These are phyloP conservation scores for Hordeum marinum DNA, from an alignment of 176 grass and related monocot species.

Conservation along the genomic window DNA sequence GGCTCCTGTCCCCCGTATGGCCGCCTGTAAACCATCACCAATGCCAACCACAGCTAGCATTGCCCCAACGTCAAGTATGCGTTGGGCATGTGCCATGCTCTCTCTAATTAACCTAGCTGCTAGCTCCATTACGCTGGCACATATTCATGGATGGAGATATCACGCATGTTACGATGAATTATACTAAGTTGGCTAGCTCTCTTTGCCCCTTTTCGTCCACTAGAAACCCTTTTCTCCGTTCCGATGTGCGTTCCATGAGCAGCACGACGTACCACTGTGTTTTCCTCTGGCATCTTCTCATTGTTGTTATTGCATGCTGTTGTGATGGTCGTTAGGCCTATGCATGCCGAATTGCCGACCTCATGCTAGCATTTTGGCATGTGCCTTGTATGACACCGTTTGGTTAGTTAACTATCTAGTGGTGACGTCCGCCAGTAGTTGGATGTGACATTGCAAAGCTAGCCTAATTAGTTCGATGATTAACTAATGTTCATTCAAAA, in stretches of 20 bases:
- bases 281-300: constrained; percentile 4
- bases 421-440: constrained; percentile 16
- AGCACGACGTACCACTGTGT: background rate
- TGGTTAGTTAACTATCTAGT: background rate
- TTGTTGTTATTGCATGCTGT: background rate
- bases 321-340: constrained; percentile 20
- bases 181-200: constrained; percentile 20
- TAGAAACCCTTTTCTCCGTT: background rate
- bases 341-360: constrained; percentile 21
- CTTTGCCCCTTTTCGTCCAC: background rate
- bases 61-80: constrained; percentile 20
- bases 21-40: constrained; percentile 8
- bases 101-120: background rate
- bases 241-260: background rate
- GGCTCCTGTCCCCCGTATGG: constrained; percentile 23
- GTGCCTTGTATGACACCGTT: constrained; percentile 22
- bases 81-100: constrained; percentile 37
- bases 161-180: constrained; percentile 31
- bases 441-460: constrained; percentile 21
- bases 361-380: constrained; percentile 25
- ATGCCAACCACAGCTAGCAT: constrained; percentile 14
- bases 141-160: background rate
- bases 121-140: background rate
- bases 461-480: background rate
- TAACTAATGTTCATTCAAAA: constrained; percentile 2